These are phyloP conservation scores for Zarea fungicola DNA, from an alignment of 2,329 filamentous ascomycete genomes.

Conservation along the genomic window DNA sequence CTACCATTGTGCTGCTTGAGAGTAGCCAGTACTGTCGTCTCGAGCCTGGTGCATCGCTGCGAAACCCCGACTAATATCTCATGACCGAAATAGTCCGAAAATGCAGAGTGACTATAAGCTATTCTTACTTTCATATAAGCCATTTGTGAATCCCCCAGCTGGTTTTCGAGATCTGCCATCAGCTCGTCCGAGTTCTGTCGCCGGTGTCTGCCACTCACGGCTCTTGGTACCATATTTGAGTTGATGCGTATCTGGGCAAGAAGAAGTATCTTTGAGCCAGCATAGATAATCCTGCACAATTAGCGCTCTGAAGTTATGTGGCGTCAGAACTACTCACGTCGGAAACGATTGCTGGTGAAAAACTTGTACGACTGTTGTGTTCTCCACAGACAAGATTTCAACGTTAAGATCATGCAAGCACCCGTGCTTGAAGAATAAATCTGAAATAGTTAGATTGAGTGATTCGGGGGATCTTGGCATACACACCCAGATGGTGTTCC, in stretches of 20 bases:
- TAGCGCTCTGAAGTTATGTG: not conserved
- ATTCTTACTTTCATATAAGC: conserved; percentile 49
- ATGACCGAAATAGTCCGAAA: conserved; percentile 31
- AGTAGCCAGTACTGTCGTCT: conserved; percentile 47
- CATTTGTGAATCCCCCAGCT: conserved; percentile 44
- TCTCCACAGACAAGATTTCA: conserved; percentile 37
- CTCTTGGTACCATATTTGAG: conserved; percentile 9
- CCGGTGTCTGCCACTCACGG: conserved; percentile 18
- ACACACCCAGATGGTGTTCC: conserved; percentile 11
- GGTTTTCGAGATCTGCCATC: conserved; percentile 53
- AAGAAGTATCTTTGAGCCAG: conserved; percentile 42
- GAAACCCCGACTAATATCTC: conserved; percentile 29
- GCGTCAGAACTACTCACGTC: conserved; percentile 28
- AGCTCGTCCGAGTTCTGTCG: conserved; percentile 47
- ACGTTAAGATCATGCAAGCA: conserved; percentile 45
- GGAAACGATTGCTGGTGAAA: conserved; percentile 40
- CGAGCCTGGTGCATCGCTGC: conserved; percentile 41
- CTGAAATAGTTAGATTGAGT: too few species aligned
- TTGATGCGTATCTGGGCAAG: conserved; percentile 41
- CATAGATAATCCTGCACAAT: conserved; percentile 32
- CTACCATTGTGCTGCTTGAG: conserved; percentile 43
- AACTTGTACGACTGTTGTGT: conserved; percentile 40
- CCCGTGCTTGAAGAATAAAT: conserved; percentile 35
- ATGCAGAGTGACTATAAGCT: conserved; percentile 52
- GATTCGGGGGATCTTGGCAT: too few species aligned